Percentiles rank a stretch among this genome's conserved stretches.
Conservation (phyloP, 495 filamentous ascomycete genomes). For the Hypoxylon fragiforme region DNA sequence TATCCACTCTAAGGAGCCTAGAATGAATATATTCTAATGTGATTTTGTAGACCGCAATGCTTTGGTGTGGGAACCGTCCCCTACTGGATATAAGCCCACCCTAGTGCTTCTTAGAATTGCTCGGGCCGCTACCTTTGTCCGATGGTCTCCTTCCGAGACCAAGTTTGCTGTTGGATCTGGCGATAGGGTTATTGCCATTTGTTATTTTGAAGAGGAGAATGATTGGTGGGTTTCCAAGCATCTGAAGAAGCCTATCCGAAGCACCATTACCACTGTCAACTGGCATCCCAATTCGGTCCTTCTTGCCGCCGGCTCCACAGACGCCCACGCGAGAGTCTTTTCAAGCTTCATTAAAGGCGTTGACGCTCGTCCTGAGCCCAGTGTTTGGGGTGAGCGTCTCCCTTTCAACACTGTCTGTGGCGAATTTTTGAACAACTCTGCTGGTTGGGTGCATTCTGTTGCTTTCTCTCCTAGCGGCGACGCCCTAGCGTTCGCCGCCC, state of each 20-base stretch:
- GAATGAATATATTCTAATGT: conserved; percentile 1
- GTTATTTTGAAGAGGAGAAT: conserved; percentile 98
- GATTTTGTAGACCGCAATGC: conserved; percentile 83
- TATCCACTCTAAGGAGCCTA: not conserved
- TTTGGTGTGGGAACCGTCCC: conserved; percentile 93
- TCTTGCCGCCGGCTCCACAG: conserved; percentile 89
- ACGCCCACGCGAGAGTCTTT: conserved; percentile 96
- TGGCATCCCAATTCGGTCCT: conserved; percentile 99
- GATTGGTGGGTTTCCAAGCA: conserved; percentile 99
- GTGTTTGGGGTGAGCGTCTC: conserved; percentile 89
- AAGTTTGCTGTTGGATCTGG: conserved; percentile 98
- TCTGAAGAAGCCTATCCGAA: conserved; percentile 95
- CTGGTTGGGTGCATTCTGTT: conserved; percentile 92
- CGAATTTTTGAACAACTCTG: conserved; percentile 91
- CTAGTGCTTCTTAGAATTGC: conserved; percentile 97
- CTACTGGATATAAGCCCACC: conserved; percentile 92
- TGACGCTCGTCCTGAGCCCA: conserved; percentile 83
- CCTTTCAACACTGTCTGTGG: conserved; percentile 98
- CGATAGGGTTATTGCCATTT: conserved; percentile 93
- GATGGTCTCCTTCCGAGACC: conserved; percentile 94
- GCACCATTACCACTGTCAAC: conserved; percentile 87
- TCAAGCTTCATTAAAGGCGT: conserved; percentile 95
- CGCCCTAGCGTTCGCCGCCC: conserved; percentile 85
- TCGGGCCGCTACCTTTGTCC: conserved; percentile 92
- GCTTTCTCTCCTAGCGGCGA: conserved; percentile 90